These are phyloP conservation scores for Candida chauliodis DNA, from an alignment of 805 yeast species.

Conservation along the genomic window DNA sequence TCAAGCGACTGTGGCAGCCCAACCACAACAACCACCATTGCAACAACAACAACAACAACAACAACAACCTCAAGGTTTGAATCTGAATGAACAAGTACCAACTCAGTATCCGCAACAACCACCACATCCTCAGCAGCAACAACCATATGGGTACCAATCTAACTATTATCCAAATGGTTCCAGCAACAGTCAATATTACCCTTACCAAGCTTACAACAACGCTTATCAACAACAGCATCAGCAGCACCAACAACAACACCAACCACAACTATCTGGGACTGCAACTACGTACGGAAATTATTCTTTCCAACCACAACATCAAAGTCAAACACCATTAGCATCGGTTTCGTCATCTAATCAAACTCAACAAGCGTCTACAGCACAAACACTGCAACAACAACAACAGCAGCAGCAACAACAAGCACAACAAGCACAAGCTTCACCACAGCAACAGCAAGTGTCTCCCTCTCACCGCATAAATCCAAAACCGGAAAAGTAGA, in stretches of 20 bases:
- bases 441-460: constrained; percentile 2
- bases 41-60: constrained; percentile 4
- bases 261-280: not conserved
- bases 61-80: constrained; percentile 1
- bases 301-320: constrained; percentile 2
- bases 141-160: constrained; percentile 1
- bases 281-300: not conserved
- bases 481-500: too few relatives aligned
- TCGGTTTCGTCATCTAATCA: constrained; percentile 2
- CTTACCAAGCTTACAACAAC: constrained; percentile 8
- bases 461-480: too few relatives aligned
- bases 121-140: not conserved
- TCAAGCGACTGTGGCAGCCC: constrained; percentile 3
- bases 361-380: constrained; percentile 4
- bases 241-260: not conserved
- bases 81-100: not conserved
- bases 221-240: constrained; percentile 4
- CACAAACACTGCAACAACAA: constrained; percentile 2
- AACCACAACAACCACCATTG: constrained; percentile 3
- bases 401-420: constrained; percentile 1
- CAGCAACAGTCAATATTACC: constrained; percentile 6
- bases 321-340: not conserved
- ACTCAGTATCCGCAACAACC: constrained; percentile 4
- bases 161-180: constrained; percentile 3
- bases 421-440: constrained; percentile 3